Evolutionary conservation across 345 rosid genomes (phyloP), one percentile per base, ranked within the genome.

Genomic region (Salix suchowensis): DNA sequence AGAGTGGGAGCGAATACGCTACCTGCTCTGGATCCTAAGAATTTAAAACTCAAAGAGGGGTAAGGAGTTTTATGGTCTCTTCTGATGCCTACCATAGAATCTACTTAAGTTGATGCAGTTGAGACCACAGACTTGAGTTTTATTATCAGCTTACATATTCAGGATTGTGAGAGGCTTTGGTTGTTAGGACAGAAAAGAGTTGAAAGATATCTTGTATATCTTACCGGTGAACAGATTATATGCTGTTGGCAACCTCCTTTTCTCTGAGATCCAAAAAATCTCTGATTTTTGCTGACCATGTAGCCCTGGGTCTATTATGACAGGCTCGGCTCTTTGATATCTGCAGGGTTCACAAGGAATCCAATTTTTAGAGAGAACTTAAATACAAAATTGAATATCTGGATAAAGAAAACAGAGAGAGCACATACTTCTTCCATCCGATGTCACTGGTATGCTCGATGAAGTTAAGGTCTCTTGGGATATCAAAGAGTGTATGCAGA

Each of bases 371-470:
- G 64, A 74, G 65, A 23, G 79, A 23, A 82, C 69, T 32, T 14
- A 60, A 2, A 58, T 21, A 69, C 37, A 15, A 78, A 28, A 60
- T 55, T 30, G 68, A 34, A 32, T 0, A 32, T 32, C 34, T 32
- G 5, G 34, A 32, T 32, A 32, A 4, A 48, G 55, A 7, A 44
- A 13, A 42, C 5, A 55, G 55, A 7, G 8, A 32, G 30, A 75
- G 15, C 65, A 81, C 93, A 28, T 83, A 94, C 98, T 89, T 90
- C 82, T 94, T 94, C 98, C 98, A 94, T 37, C 97, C 96, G 4
- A 93, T 89, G 48, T 92, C 88, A 77, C 92, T 92, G 74, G 94
- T 91, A 80, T 94, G 94, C 84, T 92, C 98, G 15, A 94, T 88
- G 80, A 92, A 92, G 79, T 92, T 92, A 65, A 89, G 78, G 73